These are phyloP conservation scores for Ceriops zippeliana DNA, from an alignment of 345 rosid genomes.

Conservation along the genomic window DNA sequence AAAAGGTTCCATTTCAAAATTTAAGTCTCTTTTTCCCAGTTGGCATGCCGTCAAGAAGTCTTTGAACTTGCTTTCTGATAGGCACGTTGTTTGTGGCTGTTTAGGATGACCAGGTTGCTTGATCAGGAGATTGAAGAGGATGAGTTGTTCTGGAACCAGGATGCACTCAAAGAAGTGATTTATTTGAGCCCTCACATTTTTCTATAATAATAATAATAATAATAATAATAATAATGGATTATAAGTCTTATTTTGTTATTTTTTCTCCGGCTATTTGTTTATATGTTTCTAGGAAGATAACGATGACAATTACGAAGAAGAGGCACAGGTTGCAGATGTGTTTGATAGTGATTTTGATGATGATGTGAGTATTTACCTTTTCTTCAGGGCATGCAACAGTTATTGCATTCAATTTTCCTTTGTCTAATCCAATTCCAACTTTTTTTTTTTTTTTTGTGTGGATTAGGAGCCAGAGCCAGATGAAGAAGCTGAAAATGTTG, in stretches of 20 bases:
- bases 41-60: neutral
- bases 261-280: neutral
- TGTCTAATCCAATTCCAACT: neutral
- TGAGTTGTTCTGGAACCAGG: conserved; percentile 92
- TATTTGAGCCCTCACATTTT: neutral
- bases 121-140: conserved; percentile 87
- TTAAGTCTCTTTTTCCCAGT: neutral
- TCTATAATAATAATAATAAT: neutral
- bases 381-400: neutral
- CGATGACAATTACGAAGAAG: conserved; percentile 77
- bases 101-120: conserved; percentile 80
- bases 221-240: neutral
- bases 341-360: conserved; percentile 93
- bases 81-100: neutral
- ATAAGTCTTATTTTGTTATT: neutral
- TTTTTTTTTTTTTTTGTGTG: neutral
- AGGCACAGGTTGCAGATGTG: conserved; percentile 77
- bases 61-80: neutral
- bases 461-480: conserved; percentile 87
- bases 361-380: conserved; percentile 49
- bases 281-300: conserved; percentile 55
- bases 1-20: conserved; percentile 48
- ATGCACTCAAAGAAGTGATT: conserved; percentile 79
- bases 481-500: conserved; percentile 55
- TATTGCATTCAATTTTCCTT: conserved; percentile 5